Conservation (phyloP, 1,139 yeast genomes). For the Yamadazyma jaroonii region DNA sequence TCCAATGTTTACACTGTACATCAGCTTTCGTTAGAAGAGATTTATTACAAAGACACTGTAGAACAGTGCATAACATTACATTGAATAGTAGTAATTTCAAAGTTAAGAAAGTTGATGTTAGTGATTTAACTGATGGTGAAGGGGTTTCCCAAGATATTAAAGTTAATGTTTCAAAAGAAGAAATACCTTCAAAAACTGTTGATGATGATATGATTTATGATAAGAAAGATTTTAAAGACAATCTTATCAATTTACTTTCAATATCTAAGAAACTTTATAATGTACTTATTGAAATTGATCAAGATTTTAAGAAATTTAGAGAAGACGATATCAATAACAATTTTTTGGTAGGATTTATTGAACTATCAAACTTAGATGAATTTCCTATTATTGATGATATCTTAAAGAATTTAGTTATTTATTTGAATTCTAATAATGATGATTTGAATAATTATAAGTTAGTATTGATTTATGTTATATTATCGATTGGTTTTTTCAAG, state of each 20-base stretch:
- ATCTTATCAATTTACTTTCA: slow-evolving; percentile 30
- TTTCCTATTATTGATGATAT: slow-evolving; percentile 19
- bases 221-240: slow-evolving; percentile 6
- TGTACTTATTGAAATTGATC: slow-evolving; percentile 18
- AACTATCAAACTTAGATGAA: slow-evolving; percentile 16
- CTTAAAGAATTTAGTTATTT: slow-evolving; percentile 24
- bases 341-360: slow-evolving; percentile 33
- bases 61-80: slow-evolving; percentile 63
- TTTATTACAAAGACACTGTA: slow-evolving; percentile 68
- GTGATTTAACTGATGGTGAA: slow-evolving; percentile 1
- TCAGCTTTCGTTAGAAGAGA: slow-evolving; percentile 77
- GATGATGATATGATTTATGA: background rate
- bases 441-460: slow-evolving; percentile 24
- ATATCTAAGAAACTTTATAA: slow-evolving; percentile 30
- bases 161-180: background rate
- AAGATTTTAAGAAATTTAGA: slow-evolving; percentile 13
- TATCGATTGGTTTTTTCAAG: slow-evolving; percentile 24
- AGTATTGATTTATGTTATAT: slow-evolving; percentile 25
- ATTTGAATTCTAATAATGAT: slow-evolving; percentile 18
- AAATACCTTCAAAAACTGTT: background rate
- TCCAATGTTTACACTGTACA: slow-evolving; percentile 68
- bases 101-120: slow-evolving; percentile 4
- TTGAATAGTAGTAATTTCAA: slow-evolving; percentile 7
- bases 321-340: slow-evolving; percentile 21
- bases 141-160: background rate